Evolutionary conservation across 805 yeast species (phyloP).

Genomic region (Ogataea methylovora): DNA sequence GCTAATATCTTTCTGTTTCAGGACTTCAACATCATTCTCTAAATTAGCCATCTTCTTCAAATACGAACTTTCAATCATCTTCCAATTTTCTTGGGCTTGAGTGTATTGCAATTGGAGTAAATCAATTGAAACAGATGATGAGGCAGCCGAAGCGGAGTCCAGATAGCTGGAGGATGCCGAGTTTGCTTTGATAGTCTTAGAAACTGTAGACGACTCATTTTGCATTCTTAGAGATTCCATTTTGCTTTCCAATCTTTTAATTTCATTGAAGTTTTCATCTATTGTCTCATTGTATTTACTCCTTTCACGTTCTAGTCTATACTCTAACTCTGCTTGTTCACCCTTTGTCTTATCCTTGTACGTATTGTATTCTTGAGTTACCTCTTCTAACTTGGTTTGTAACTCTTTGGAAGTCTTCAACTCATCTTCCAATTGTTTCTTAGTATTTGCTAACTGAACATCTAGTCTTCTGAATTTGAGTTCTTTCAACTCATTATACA

Average conservation of each 20-base stretch:
- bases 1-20: constrained; percentile 23
- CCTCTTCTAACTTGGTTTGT: constrained; percentile 13
- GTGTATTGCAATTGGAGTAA: constrained; percentile 64
- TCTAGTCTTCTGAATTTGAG: constrained; percentile 25
- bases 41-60: constrained; percentile 35
- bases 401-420: constrained; percentile 18
- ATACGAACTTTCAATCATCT: constrained; percentile 64
- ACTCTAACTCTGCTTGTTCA: constrained; percentile 18
- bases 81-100: constrained; percentile 77
- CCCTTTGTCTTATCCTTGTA: constrained; percentile 17
- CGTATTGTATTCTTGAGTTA: constrained; percentile 12
- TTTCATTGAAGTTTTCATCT: constrained; percentile 34
- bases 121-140: constrained; percentile 20
- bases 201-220: constrained; percentile 33
- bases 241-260: constrained; percentile 55
- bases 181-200: background rate
- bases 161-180: no score
- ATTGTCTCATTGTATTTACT: constrained; percentile 16
- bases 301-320: constrained; percentile 22
- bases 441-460: constrained; percentile 23
- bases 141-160: background rate
- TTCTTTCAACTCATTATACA: constrained; percentile 23
- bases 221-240: constrained; percentile 62
- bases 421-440: constrained; percentile 28
- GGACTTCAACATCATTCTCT: constrained; percentile 36